Conservation (phyloP, 2,329 filamentous ascomycete species). For the Pestalotiopsis sp. region DNA sequence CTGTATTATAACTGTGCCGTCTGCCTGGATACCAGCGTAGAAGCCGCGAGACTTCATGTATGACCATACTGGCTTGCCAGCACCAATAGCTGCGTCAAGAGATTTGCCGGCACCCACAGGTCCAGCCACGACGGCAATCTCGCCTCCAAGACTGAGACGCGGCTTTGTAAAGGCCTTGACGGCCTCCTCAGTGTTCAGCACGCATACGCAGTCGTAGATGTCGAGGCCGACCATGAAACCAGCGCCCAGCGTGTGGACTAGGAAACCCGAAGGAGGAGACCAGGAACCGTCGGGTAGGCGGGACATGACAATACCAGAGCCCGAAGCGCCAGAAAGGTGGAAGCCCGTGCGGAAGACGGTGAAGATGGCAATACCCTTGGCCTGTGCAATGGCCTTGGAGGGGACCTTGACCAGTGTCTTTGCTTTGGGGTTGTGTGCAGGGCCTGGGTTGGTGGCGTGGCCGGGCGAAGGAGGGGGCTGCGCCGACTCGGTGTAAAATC, state of each 20-base stretch:
- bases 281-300: slow-evolving; percentile 67
- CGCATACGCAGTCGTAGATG: slow-evolving; percentile 86
- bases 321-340: slow-evolving; percentile 67
- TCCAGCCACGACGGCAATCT: slow-evolving; percentile 74
- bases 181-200: slow-evolving; percentile 79
- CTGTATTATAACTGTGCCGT: slow-evolving; percentile 85
- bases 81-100: slow-evolving; percentile 64
- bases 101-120: slow-evolving; percentile 72
- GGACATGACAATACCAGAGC: slow-evolving; percentile 66
- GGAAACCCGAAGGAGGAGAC: slow-evolving; percentile 82
- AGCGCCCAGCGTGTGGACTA: slow-evolving; percentile 77
- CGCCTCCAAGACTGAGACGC: slow-evolving; percentile 76
- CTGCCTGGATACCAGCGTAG: slow-evolving; percentile 84
- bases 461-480: slow-evolving; percentile 24
- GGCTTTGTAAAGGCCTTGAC: slow-evolving; percentile 76
- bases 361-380: slow-evolving; percentile 72
- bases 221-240: slow-evolving; percentile 83
- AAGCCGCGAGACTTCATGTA: slow-evolving; percentile 90
- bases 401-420: slow-evolving; percentile 59
- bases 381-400: slow-evolving; percentile 62
- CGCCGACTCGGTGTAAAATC: slow-evolving; percentile 47
- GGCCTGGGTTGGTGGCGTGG: slow-evolving; percentile 27
- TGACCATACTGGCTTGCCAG: slow-evolving; percentile 69
- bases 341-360: slow-evolving; percentile 70
- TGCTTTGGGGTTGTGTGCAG: slow-evolving; percentile 34